Evolutionary conservation across 306 rosid genomes (phyloP).

Genomic region (Casuarina equisetifolia): DNA sequence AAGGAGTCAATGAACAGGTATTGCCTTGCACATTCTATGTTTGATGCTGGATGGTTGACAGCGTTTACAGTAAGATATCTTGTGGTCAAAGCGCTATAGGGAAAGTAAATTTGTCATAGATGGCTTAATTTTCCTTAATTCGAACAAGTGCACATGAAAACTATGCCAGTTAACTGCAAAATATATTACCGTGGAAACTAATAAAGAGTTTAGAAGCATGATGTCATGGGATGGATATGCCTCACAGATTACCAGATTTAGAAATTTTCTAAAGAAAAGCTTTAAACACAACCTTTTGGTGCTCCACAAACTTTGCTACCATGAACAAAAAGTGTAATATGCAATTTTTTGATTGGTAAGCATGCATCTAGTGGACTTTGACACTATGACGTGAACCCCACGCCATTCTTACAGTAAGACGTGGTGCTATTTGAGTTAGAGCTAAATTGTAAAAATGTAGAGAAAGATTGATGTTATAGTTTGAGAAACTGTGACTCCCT

Average conservation of each 20-base stretch:
- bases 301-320: not conserved
- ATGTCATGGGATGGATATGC: not conserved
- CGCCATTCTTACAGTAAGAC: not conserved
- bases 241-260: not conserved
- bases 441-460: not conserved
- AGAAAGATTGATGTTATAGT: not conserved
- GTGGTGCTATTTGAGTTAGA: not conserved
- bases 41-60: not conserved
- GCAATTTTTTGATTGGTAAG: not conserved
- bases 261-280: not conserved
- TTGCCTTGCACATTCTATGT: conserved; percentile 18
- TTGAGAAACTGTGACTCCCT: not conserved
- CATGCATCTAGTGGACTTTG: not conserved
- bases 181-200: not conserved
- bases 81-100: not conserved
- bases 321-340: not conserved
- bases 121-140: not conserved
- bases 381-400: not conserved
- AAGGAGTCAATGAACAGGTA: conserved; percentile 43
- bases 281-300: not conserved
- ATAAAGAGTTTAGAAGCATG: not conserved
- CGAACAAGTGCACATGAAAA: not conserved
- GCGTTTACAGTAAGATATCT: not conserved
- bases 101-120: not conserved
- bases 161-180: not conserved